phyloP scores from a whole-genome alignment of 352 stramenopile species.

The Salisapilia sapeloensis region DNA sequence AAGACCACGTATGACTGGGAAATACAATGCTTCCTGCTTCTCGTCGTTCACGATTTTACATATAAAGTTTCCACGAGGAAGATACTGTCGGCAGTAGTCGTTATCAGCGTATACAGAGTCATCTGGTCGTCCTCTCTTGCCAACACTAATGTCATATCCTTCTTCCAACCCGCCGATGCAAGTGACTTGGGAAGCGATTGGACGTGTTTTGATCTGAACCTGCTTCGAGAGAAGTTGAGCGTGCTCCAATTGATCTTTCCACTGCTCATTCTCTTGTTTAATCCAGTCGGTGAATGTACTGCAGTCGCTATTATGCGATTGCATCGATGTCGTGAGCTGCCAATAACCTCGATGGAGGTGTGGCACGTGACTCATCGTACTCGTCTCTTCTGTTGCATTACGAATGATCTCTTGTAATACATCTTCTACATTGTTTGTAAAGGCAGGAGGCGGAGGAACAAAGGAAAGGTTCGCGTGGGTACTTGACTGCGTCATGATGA shows the following conservation, averaged over 20 bases:
- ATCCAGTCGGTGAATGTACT: conserved; percentile 1
- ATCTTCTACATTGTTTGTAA: too few relatives aligned
- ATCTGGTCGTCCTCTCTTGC: conserved; percentile 36
- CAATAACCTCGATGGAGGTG: too few relatives aligned
- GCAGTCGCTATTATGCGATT: neutral
- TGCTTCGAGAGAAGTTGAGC: conserved; percentile 10
- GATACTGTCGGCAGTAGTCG: conserved; percentile 41
- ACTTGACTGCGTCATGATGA: too few relatives aligned
- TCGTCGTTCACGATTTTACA: conserved; percentile 13
- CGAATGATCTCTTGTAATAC: too few relatives aligned
- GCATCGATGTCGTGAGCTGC: too few relatives aligned
- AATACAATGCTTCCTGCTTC: conserved; percentile 7
- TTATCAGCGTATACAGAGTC: conserved; percentile 51
- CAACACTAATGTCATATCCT: conserved; percentile 47
- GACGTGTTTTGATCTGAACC: conserved; percentile 21
- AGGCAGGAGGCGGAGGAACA: too few relatives aligned
- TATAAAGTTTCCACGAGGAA: conserved; percentile 63
- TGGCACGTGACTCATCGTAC: too few relatives aligned
- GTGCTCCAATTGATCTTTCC: conserved; percentile 20
- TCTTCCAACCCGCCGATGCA: conserved; percentile 6
- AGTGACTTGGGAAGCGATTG: conserved; percentile 18
- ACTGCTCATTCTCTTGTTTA: conserved; percentile 6
- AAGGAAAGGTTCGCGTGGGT: too few relatives aligned
- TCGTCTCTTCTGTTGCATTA: too few relatives aligned
- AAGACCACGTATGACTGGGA: conserved; percentile 54